Percentiles rank a stretch among this genome's conserved stretches.
These are phyloP conservation scores for Rhododendron ferrugineum DNA, from an alignment of 148 eudicot genomes.

Conservation along the genomic window DNA sequence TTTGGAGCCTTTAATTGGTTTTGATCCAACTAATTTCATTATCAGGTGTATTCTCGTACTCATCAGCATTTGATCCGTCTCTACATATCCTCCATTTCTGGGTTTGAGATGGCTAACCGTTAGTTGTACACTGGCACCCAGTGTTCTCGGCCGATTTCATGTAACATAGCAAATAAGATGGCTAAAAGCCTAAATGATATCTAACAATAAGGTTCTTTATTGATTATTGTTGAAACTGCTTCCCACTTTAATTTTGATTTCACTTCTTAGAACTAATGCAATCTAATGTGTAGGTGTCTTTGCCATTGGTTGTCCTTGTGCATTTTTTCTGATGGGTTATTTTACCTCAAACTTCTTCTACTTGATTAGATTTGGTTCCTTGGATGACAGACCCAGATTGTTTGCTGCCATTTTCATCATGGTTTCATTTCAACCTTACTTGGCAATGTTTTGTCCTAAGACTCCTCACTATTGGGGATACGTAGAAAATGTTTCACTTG, in stretches of 20 bases:
- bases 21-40: not conserved
- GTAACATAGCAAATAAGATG: not conserved
- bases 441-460: no score
- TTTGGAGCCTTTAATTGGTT: not conserved
- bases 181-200: not conserved
- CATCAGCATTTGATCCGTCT: not conserved
- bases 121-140: not conserved
- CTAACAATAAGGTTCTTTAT: no score
- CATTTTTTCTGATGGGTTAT: not conserved
- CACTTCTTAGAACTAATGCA: not conserved
- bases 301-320: not conserved
- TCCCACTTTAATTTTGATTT: not conserved
- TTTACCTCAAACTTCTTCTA: not conserved
- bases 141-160: not conserved
- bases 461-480: not conserved
- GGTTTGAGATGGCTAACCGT: no score
- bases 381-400: not conserved
- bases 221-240: not conserved
- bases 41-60: not conserved
- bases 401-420: not conserved
- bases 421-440: no score
- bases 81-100: not conserved
- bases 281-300: no score
- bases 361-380: not conserved
- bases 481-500: not conserved